Conservation (phyloP, 1,284 basidiomycete genomes). For the Moesziomyces antarcticus region DNA sequence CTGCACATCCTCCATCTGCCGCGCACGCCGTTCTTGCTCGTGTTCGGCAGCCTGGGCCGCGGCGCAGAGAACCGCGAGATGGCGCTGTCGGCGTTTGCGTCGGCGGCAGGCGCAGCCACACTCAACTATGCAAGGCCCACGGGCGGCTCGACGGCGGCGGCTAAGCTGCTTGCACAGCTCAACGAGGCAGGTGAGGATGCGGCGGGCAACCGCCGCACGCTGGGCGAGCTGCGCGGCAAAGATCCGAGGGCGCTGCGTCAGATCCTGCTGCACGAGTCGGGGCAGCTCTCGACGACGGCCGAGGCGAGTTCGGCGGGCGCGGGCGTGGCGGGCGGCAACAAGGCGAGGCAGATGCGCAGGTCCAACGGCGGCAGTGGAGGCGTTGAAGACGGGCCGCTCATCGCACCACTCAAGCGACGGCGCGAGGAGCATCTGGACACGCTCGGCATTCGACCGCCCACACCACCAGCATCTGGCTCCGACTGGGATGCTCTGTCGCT, state of each 20-base stretch:
- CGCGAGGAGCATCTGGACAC: slow-evolving; percentile 32
- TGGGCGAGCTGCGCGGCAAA: slow-evolving; percentile 52
- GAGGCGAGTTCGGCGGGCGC: slow-evolving; percentile 25
- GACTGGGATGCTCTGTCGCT: slow-evolving; percentile 31
- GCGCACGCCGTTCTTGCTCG: slow-evolving; percentile 41
- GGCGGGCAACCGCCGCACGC: slow-evolving; percentile 18
- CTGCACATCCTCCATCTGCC: slow-evolving; percentile 50
- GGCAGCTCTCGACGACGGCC: slow-evolving; percentile 21
- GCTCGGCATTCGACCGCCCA: slow-evolving; percentile 30
- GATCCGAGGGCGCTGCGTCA: slow-evolving; percentile 46
- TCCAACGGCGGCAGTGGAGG: slow-evolving; percentile 21
- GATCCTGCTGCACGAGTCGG: slow-evolving; percentile 41
- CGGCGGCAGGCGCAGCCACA: slow-evolving; percentile 33
- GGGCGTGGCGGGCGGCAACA: slow-evolving; percentile 46
- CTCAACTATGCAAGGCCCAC: slow-evolving; percentile 40
- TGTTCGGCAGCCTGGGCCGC: slow-evolving; percentile 43
- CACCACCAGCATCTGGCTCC: slow-evolving; percentile 29
- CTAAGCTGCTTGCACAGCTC: slow-evolving; percentile 25
- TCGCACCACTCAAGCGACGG: slow-evolving; percentile 42
- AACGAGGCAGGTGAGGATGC: slow-evolving; percentile 30
- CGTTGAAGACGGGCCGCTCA: slow-evolving; percentile 51
- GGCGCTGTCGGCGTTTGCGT: slow-evolving; percentile 42
- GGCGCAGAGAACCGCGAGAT: slow-evolving; percentile 43
- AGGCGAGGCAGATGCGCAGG: slow-evolving; percentile 41
- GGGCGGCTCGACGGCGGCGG: slow-evolving; percentile 21